phyloP scores from a whole-genome alignment of 148 eudicot species.

The Selenicereus undatus region DNA sequence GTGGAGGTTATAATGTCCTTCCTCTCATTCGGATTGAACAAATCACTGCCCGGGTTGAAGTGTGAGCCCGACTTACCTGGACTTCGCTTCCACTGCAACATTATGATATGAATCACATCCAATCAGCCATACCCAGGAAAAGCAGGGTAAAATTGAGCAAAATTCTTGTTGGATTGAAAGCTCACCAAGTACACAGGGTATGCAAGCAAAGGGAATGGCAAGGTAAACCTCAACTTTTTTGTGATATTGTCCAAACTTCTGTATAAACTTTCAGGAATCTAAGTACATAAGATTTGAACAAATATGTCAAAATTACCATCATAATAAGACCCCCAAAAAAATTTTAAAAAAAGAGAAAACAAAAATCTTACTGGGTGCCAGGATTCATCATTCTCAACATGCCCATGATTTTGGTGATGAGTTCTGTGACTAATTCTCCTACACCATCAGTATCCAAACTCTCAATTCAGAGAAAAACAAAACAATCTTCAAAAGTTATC shows the following conservation, averaged over 20 bases:
- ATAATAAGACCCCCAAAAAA: neutral
- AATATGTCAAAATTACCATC: neutral
- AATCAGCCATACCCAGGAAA: neutral
- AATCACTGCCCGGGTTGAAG: slow-evolving; percentile 53
- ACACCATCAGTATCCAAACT: slow-evolving; percentile 14
- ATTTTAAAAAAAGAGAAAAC: neutral
- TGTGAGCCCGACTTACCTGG: slow-evolving; percentile 78
- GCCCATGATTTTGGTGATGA: slow-evolving; percentile 85
- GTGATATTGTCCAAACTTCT: slow-evolving; percentile 40
- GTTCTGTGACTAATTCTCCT: slow-evolving; percentile 90
- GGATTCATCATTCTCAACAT: slow-evolving; percentile 82
- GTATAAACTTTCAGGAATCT: slow-evolving; percentile 57
- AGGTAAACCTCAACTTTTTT: slow-evolving; percentile 53
- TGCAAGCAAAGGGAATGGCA: slow-evolving; percentile 73
- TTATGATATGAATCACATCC: neutral
- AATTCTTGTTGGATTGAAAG: neutral
- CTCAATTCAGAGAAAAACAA: neutral
- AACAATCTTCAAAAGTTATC: neutral
- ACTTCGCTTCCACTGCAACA: slow-evolving; percentile 53
- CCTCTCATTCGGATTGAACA: slow-evolving; percentile 51
- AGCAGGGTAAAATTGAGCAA: neutral
- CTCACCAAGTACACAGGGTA: slow-evolving; percentile 71
- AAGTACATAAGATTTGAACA: slow-evolving; percentile 9
- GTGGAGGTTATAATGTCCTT: slow-evolving; percentile 64
- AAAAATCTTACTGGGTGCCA: slow-evolving; percentile 64